phyloP scores from a whole-genome alignment of 75 land plant genomes.

The Cunninghamia lanceolata region DNA sequence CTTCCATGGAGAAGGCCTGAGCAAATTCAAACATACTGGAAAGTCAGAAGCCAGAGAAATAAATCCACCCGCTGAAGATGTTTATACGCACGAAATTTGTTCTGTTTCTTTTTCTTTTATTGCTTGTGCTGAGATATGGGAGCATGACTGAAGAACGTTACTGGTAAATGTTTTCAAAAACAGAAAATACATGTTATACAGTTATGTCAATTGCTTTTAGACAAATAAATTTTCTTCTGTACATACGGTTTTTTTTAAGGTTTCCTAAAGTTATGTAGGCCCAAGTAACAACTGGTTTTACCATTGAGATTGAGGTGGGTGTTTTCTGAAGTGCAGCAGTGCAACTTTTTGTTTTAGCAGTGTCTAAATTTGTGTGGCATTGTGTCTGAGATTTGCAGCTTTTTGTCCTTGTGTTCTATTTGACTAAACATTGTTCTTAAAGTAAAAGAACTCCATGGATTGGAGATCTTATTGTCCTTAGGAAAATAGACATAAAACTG shows the following conservation, averaged over 20 bases:
- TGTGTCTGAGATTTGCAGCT: not conserved
- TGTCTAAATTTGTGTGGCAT: not conserved
- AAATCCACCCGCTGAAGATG: not conserved
- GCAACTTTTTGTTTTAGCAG: not conserved
- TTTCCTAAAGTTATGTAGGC: not conserved
- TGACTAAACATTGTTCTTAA: too few relatives aligned
- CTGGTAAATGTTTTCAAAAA: not conserved
- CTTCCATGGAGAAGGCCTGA: conserved; percentile 8
- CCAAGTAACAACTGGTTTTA: not conserved
- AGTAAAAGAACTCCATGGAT: too few relatives aligned
- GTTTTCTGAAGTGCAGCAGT: not conserved
- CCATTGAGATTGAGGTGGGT: not conserved
- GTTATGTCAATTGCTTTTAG: too few relatives aligned
- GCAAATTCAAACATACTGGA: not conserved
- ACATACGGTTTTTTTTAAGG: not conserved
- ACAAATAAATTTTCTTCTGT: not conserved
- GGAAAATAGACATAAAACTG: too few relatives aligned
- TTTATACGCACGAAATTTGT: not conserved
- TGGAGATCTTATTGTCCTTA: too few relatives aligned
- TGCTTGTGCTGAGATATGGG: not conserved
- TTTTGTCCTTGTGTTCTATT: not conserved
- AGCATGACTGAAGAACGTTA: too few relatives aligned
- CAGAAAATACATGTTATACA: not conserved
- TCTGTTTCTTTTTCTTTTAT: not conserved
- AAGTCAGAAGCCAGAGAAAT: not conserved